Evolutionary conservation across 1,284 basidiomycete species (phyloP), one percentile per base, ranked within the genome.

Genomic region (Violaceomyces palustris): DNA sequence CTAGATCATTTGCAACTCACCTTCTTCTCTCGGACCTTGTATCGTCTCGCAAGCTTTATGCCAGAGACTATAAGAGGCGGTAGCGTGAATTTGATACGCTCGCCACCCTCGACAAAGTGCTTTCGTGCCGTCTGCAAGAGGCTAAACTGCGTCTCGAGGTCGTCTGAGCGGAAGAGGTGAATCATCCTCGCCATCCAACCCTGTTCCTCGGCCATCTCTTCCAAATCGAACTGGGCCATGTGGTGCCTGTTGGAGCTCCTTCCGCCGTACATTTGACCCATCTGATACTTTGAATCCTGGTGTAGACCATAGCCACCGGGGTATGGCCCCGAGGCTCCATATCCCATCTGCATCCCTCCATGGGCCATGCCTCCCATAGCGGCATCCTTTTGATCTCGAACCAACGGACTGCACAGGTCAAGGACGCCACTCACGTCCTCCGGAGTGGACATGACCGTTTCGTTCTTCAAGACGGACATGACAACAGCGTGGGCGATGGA

Each of bases 351-450:
- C 37, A 50, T 45, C 28, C 47, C 52, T 24, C 45, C 48, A 23
- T 58, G 51, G 8, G 48, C 23, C 39, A 45, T 15, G 14, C 52
- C 50, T 12, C 53, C 50, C 45, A 57, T 50, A 21, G 48, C 49
- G 15, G 52, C 50, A 32, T 71, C 68, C 33, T 53, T 59, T 46
- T 68, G 64, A 34, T 71, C 64, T 28, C 51, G 49, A 9, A 72
- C 53, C 23, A 72, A 57, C 22, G 65, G 61, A 15, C 53, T 60
- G 46, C 67, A 69, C 9, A 72, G 50, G 24, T 66, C 57, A 22
- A 72, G 52, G 2, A 72, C 58, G n/a, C 70, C 70, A 32, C 67
- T 55, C 17, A 67, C 70, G 29, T 72, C 68, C 34, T 69, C 68
- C 6, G 70, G 67, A 19, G 70, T 69, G 19, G 52, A 46, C 46